A percentile compares a stretch with the other conserved stretches of the same genome.
These are phyloP conservation scores for Brasilioporus rufonigricans DNA, from an alignment of 768 basidiomycete species.

Conservation along the genomic window DNA sequence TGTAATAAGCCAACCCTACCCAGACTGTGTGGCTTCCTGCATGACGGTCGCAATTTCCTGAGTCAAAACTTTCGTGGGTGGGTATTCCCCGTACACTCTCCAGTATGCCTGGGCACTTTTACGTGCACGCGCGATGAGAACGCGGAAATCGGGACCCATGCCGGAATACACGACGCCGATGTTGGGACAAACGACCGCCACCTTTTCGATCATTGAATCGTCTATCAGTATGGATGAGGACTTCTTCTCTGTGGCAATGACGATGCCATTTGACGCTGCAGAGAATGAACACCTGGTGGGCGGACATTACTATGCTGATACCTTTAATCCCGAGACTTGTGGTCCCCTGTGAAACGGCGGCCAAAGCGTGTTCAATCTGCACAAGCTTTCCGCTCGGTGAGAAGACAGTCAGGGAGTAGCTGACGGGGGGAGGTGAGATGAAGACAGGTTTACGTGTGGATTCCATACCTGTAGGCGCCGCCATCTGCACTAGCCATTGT, in stretches of 20 bases:
- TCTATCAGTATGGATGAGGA: constrained; percentile 96
- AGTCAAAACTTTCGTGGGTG: constrained; percentile 92
- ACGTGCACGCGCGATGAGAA: constrained; percentile 89
- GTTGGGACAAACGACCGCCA: constrained; percentile 95
- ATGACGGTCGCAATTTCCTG: constrained; percentile 98
- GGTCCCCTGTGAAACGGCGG: constrained; percentile 92
- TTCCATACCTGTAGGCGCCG: constrained; percentile 67
- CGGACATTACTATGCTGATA: constrained; percentile 38
- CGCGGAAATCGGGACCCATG: constrained; percentile 98
- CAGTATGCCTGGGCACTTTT: constrained; percentile 99
- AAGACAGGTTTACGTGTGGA: constrained; percentile 17
- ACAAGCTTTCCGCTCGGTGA: constrained; percentile 98
- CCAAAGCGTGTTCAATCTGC: constrained; percentile 99
- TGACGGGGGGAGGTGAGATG: constrained; percentile 34
- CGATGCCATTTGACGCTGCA: constrained; percentile 96
- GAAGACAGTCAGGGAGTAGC: constrained; percentile 99
- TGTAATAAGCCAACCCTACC: constrained; percentile 52
- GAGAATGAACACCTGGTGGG: constrained; percentile 14
- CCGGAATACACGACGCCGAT: constrained; percentile 99
- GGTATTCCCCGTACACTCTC: constrained; percentile 99
- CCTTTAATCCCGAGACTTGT: constrained; percentile 99
- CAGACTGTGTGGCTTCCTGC: constrained; percentile 98
- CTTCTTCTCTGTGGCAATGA: constrained; percentile 99
- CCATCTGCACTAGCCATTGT: constrained; percentile 80
- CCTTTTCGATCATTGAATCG: constrained; percentile 97